phyloP scores from a whole-genome alignment of 768 basidiomycete species.

The Tremella fuciformis region DNA sequence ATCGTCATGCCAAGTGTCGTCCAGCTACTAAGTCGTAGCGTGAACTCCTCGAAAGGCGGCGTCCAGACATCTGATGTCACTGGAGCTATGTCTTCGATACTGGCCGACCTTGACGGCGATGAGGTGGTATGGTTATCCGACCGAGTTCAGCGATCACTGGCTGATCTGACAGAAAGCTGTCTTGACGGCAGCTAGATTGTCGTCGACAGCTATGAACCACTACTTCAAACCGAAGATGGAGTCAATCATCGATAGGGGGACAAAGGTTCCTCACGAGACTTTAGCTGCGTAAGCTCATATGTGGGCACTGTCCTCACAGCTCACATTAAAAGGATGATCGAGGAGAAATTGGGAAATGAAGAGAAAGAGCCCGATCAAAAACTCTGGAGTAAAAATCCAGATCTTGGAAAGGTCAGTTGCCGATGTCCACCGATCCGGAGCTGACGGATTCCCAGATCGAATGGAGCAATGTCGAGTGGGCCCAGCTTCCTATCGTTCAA shows the following conservation, averaged over 20 bases:
- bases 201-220: conserved; percentile 77
- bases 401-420: conserved; percentile 66
- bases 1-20: too few relatives aligned
- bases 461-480: conserved; percentile 85
- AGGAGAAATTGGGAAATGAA: conserved; percentile 80
- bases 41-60: conserved; percentile 57
- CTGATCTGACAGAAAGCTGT: conserved; percentile 64
- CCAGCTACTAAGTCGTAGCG: not conserved
- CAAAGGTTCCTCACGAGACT: conserved; percentile 82
- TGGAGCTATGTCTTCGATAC: conserved; percentile 67
- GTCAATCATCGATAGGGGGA: conserved; percentile 84
- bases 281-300: conserved; percentile 56
- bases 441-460: conserved; percentile 62
- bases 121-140: conserved; percentile 65
- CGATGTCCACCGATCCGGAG: not conserved
- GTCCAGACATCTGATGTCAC: conserved; percentile 78
- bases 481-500: conserved; percentile 92
- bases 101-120: conserved; percentile 86
- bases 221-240: conserved; percentile 86
- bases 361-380: conserved; percentile 89
- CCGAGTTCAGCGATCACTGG: not conserved
- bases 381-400: conserved; percentile 73
- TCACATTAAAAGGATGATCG: conserved; percentile 61
- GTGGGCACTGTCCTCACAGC: not conserved
- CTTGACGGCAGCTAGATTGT: conserved; percentile 70